A percentile compares a stretch with the other conserved stretches of the same genome.
These are phyloP conservation scores for Rhinocladiella mackenziei DNA, from an alignment of 2,329 filamentous ascomycete species.

Conservation along the genomic window DNA sequence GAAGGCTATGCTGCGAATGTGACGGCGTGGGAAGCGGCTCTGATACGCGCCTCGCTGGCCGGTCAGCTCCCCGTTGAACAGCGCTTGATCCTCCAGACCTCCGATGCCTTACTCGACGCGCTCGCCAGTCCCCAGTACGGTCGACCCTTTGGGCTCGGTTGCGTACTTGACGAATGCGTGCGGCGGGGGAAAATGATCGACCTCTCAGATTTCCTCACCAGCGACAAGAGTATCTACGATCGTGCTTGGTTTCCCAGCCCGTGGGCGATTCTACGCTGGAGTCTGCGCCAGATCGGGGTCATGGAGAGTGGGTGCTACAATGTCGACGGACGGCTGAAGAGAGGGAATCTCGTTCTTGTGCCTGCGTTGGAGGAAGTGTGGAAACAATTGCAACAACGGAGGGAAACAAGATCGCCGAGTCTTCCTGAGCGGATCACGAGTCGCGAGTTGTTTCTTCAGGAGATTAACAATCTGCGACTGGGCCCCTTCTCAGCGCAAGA, in stretches of 20 bases:
- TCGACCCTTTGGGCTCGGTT: slow-evolving; percentile 72
- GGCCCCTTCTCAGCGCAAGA: slow-evolving; percentile 51
- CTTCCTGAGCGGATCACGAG: slow-evolving; percentile 28
- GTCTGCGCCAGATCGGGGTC: slow-evolving; percentile 65
- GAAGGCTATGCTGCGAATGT: slow-evolving; percentile 81
- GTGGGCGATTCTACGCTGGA: slow-evolving; percentile 71
- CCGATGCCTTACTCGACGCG: slow-evolving; percentile 63
- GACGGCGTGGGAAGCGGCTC: slow-evolving; percentile 70
- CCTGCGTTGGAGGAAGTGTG: slow-evolving; percentile 53
- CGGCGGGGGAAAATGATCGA: slow-evolving; percentile 66
- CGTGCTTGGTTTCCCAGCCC: slow-evolving; percentile 65
- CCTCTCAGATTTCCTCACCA: slow-evolving; percentile 62
- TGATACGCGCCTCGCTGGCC: slow-evolving; percentile 63
- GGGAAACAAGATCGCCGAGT: slow-evolving; percentile 32
- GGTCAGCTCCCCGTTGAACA: slow-evolving; percentile 53
- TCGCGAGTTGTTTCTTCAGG: slow-evolving; percentile 58
- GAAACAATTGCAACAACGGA: slow-evolving; percentile 15
- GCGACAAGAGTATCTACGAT: slow-evolving; percentile 67
- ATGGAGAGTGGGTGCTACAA: slow-evolving; percentile 43
- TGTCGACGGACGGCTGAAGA: slow-evolving; percentile 36
- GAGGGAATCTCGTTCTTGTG: slow-evolving; percentile 45
- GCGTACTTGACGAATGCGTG: slow-evolving; percentile 74
- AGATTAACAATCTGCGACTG: slow-evolving; percentile 53
- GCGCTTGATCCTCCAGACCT: slow-evolving; percentile 49
- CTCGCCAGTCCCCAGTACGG: slow-evolving; percentile 76